Conservation (phyloP, 768 basidiomycete species). For the Saitozyma sp. region DNA sequence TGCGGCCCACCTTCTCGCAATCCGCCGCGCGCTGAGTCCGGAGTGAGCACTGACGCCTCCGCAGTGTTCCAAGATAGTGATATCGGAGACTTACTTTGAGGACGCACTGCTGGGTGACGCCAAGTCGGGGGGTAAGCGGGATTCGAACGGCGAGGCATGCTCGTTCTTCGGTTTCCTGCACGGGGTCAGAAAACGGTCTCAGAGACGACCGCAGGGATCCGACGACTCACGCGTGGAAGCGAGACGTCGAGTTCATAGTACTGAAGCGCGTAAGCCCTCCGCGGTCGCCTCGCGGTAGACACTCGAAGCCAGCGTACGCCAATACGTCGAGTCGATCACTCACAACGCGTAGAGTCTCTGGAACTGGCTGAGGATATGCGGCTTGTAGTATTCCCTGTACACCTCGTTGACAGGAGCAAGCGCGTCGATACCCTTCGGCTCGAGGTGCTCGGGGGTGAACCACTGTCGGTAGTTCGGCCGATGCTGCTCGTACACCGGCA, state of each 20-base stretch:
- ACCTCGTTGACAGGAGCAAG: slow-evolving; percentile 66
- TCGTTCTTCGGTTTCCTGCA: slow-evolving; percentile 36
- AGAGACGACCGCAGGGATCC: not conserved
- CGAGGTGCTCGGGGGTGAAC: slow-evolving; percentile 65
- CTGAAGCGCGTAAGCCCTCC: slow-evolving; percentile 9
- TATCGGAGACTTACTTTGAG: not conserved
- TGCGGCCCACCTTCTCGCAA: not conserved
- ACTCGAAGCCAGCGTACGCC: not conserved
- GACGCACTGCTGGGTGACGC: too few relatives aligned
- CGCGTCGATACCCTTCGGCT: slow-evolving; percentile 28
- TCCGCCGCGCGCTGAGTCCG: not conserved
- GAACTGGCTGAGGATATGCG: slow-evolving; percentile 58
- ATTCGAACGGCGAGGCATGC: slow-evolving; percentile 42
- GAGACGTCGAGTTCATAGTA: slow-evolving; percentile 52
- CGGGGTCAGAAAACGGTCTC: not conserved
- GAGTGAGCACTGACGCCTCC: not conserved
- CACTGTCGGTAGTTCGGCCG: slow-evolving; percentile 79
- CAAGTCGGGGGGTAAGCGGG: slow-evolving; percentile 21
- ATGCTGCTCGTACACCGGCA: slow-evolving; percentile 56
- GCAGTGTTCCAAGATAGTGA: not conserved
- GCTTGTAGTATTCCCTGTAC: slow-evolving; percentile 63
- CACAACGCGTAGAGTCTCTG: slow-evolving; percentile 49
- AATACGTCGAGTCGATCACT: slow-evolving; percentile 6
- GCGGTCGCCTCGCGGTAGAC: not conserved
- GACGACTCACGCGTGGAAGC: slow-evolving; percentile 37